Conservation (phyloP, 2,329 filamentous ascomycete species). For the Talaromyces sp. region DNA sequence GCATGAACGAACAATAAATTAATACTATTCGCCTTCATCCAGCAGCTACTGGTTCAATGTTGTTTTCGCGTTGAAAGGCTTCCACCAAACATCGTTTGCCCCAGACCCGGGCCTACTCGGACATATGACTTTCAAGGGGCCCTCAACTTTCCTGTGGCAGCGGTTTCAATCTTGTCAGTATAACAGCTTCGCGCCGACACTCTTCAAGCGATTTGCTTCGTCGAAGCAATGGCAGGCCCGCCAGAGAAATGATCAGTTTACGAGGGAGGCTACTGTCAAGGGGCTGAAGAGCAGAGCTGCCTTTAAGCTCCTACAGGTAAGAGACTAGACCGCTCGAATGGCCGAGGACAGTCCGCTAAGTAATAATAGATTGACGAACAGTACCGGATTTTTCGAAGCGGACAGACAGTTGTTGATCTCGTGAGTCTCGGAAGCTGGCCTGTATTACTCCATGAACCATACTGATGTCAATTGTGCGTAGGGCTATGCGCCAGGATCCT, state of each 20-base stretch:
- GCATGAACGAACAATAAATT: background rate
- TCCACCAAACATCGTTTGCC: background rate
- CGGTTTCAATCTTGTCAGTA: slow-evolving; percentile 20
- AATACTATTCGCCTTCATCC: background rate
- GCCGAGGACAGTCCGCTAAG: slow-evolving; percentile 5
- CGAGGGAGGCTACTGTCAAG: slow-evolving; percentile 69
- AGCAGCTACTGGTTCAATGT: background rate
- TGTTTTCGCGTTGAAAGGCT: background rate
- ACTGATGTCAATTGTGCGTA: slow-evolving; percentile 15
- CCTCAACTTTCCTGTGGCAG: background rate
- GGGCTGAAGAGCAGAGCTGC: slow-evolving; percentile 85
- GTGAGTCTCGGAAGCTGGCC: slow-evolving; percentile 39
- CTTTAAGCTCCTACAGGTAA: slow-evolving; percentile 86
- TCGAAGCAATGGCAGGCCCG: slow-evolving; percentile 78
- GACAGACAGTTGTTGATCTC: slow-evolving; percentile 85
- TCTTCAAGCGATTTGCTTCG: slow-evolving; percentile 40
- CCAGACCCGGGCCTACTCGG: background rate
- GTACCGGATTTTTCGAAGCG: slow-evolving; percentile 70
- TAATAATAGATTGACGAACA: slow-evolving; percentile 67
- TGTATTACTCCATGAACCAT: background rate
- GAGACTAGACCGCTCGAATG: background rate
- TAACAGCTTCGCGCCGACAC: slow-evolving; percentile 1
- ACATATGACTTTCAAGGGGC: background rate
- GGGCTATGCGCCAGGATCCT: slow-evolving; percentile 53
- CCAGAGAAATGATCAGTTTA: slow-evolving; percentile 67